Base-by-base conservation (phyloP, 768 basidiomycete species). In the Phaffia australis region DNA sequence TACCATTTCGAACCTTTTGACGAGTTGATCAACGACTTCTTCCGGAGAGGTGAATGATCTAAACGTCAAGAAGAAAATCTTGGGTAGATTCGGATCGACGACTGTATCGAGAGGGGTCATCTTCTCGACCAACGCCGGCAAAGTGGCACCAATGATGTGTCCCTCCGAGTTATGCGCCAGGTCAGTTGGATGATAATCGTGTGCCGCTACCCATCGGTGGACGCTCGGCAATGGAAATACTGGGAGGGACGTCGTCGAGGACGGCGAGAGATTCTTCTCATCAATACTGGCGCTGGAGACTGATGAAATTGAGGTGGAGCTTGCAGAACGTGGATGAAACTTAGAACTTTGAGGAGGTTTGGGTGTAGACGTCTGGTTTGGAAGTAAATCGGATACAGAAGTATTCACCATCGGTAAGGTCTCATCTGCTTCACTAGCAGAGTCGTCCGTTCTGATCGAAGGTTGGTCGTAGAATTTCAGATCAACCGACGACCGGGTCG, bases 41-140 rank as follows among this genome's bases (percentile, higher is more conserved):
- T 77, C 61, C 1, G 95, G 88, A 0, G 86, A 83, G 1, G 87
- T 84, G 78, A 95, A 97, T 64, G 97, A 78, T 35, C 94, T 84
- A 81, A 98, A 99, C 0, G 93, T 97, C 72, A 93, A 80, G 81
- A 93, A 93, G 79, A 99, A 98, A 35, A 92, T 87, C 5, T 86
- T 83, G 18, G 86, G 82, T 75, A 97, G 93, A 0, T 85, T 83
- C 21, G 87, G 80, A 73, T 97, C 93, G 63, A 91, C 89, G 47
- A 58, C 60, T 66, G 85, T 85, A 73, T 91, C 90, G 73, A 95
- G 89, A 5, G 93, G 91, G 23, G 94, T 94, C 86, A 98, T 87
- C 78, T 90, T 92, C 78, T 94, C 92, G n/a, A 98, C 87, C 52
- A 99, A 80, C 1, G 86, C 92, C 21, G 81, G 81, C 69, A 99